Base-by-base conservation (phyloP, 1,284 basidiomycete species). In the Cryptococcus neoformans region DNA sequence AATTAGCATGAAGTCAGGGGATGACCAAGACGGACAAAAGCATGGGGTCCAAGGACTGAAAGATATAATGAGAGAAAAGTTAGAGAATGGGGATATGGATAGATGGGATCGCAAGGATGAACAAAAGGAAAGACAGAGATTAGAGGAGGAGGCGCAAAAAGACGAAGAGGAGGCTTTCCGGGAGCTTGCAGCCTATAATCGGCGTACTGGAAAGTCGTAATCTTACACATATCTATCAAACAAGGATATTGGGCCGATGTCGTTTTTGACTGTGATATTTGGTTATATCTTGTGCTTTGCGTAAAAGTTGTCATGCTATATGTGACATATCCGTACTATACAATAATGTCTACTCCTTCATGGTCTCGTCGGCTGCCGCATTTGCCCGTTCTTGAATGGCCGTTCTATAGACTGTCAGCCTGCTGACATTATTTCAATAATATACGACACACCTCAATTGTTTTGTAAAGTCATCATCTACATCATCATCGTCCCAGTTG, bases 401-500 rank as follows among this genome's bases (percentile, higher is more conserved):
- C 47, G 65, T 69, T 55, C 69, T 70, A 56, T 5, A 37, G 3
- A 12, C 3, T 11, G 44, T 44, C 17, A 44, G 51, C 41, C 41
- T 6, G 2, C n/a, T 14, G 28, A 7, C 16, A 44, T 4, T 6
- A 44, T n/a, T 21, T 35, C 51, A 16, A 28, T 4, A 12, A 41
- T n/a, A 45, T 6, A 9, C 28, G 2, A 44, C 28, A 11, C 68
- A 94, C 94, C 95, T 85, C 67, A 99, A 80, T 78, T 96, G 92
- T 57, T 90, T 87, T 70, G 92, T 94, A 74, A 98, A 99, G 67
- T 97, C 92, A 71, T 97, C 94, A 75, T 96, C 95, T 60, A 96
- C 87, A 77, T 97, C 94, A 78, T 99, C 95, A 70, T 99, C 95
- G 71, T 99, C 95, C 95, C 95, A 99, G 76, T 97, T 97, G 70